These are phyloP conservation scores for Pinus albicaulis DNA, from an alignment of 75 land plant genomes.

Conservation along the genomic window DNA sequence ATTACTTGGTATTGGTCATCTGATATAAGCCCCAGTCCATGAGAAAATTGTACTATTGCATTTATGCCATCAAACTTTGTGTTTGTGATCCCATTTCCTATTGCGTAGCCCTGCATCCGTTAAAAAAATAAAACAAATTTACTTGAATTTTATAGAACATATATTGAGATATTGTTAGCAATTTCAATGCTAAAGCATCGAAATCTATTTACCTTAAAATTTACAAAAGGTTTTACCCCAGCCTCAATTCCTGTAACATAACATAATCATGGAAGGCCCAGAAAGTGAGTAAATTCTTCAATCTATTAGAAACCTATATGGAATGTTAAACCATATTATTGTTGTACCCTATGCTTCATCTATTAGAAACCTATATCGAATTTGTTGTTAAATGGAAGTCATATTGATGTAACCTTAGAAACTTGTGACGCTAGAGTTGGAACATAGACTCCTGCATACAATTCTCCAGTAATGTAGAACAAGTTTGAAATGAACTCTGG, in stretches of 20 bases:
- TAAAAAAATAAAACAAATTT: not conserved
- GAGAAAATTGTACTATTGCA: constrained; percentile 84
- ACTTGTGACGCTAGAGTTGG: constrained; percentile 77
- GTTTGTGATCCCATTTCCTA: constrained; percentile 93
- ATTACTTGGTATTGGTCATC: constrained; percentile 13
- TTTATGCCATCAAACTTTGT: constrained; percentile 71
- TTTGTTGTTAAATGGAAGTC: not conserved
- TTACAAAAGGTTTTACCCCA: constrained; percentile 58
- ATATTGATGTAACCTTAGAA: constrained; percentile 45
- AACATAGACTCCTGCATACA: constrained; percentile 88
- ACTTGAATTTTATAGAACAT: no score
- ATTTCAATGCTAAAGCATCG: no score
- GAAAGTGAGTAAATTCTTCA: not conserved
- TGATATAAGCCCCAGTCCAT: constrained; percentile 96
- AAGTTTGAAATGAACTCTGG: constrained; percentile 73
- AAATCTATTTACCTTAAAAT: constrained; percentile 62
- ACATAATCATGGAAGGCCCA: not conserved
- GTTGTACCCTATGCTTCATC: no score
- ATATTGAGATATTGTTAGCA: not conserved
- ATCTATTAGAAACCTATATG: no score
- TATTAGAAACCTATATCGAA: not conserved
- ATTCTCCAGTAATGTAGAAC: constrained; percentile 84
- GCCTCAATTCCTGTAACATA: constrained; percentile 60
- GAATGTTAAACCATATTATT: no score
- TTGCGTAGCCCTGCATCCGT: constrained; percentile 70